These are phyloP conservation scores for Byssochlamys sp. DNA, from an alignment of 2,329 filamentous ascomycete genomes.

Conservation along the genomic window DNA sequence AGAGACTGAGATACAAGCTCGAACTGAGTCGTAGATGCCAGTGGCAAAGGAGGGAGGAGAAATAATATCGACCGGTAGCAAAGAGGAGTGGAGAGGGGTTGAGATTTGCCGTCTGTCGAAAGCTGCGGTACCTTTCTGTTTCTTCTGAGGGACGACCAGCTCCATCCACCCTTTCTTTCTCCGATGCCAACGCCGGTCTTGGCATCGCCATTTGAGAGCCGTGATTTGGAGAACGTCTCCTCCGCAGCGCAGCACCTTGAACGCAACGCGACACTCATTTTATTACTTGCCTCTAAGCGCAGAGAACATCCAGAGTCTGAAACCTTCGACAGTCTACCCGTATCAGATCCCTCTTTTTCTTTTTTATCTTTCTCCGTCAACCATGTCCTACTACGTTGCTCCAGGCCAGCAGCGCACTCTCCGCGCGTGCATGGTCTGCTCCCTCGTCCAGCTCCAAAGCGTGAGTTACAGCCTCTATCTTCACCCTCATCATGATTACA, in stretches of 20 bases:
- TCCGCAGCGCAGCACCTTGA: background rate
- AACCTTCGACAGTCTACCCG: background rate
- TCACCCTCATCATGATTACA: background rate
- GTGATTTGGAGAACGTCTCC: slow-evolving; percentile 4
- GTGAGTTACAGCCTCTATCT: slow-evolving; percentile 39
- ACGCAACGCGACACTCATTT: background rate
- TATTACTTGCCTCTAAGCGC: no score
- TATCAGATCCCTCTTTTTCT: background rate
- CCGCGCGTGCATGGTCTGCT: slow-evolving; percentile 98
- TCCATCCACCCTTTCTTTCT: slow-evolving; percentile 7
- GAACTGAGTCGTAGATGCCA: background rate
- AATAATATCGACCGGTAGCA: background rate
- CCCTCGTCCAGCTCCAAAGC: slow-evolving; percentile 73
- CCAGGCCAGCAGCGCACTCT: slow-evolving; percentile 71
- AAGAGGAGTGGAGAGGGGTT: background rate
- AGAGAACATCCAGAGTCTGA: background rate
- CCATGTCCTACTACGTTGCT: slow-evolving; percentile 56
- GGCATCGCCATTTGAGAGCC: slow-evolving; percentile 20
- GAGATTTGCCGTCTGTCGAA: background rate
- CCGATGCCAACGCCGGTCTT: slow-evolving; percentile 17
- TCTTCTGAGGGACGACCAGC: background rate
- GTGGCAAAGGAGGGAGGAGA: background rate
- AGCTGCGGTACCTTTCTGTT: slow-evolving; percentile 9
- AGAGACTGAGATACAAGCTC: background rate
- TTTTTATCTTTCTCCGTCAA: background rate